phyloP scores from a whole-genome alignment of 768 basidiomycete species.

The Tylopilus rubrobrunneus region DNA sequence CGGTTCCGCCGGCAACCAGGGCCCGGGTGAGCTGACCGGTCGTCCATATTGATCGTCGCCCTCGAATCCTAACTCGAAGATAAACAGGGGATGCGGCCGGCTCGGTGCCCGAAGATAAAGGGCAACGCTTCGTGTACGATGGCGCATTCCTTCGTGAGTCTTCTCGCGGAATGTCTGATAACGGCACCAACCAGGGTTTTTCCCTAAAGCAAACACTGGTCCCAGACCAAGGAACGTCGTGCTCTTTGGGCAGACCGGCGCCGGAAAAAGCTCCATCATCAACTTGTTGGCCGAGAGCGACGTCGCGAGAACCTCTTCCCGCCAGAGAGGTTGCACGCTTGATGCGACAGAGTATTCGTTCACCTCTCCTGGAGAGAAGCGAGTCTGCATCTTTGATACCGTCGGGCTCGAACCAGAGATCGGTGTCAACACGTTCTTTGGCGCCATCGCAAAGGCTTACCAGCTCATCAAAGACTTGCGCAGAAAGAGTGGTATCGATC shows the following conservation, averaged over 20 bases:
- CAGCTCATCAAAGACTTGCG: neutral
- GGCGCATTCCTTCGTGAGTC: neutral
- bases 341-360: neutral
- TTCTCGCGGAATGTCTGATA: neutral
- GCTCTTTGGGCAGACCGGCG: neutral
- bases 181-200: neutral
- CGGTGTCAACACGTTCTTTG: neutral
- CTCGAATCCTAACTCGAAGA: neutral
- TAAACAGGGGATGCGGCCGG: neutral
- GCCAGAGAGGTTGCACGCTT: neutral
- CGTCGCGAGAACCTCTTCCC: neutral
- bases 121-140: neutral
- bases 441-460: neutral
- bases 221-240: neutral
- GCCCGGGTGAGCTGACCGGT: neutral
- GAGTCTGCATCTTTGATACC: neutral
- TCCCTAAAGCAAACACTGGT: neutral
- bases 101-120: neutral
- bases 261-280: neutral
- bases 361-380: neutral
- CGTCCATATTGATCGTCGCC: neutral
- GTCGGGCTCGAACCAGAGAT: neutral
- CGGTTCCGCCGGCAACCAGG: too few species aligned
- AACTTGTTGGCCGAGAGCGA: neutral
- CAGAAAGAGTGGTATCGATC: neutral